These are phyloP conservation scores for Cystoderma amianthinum DNA, from an alignment of 768 basidiomycete species.

Conservation along the genomic window DNA sequence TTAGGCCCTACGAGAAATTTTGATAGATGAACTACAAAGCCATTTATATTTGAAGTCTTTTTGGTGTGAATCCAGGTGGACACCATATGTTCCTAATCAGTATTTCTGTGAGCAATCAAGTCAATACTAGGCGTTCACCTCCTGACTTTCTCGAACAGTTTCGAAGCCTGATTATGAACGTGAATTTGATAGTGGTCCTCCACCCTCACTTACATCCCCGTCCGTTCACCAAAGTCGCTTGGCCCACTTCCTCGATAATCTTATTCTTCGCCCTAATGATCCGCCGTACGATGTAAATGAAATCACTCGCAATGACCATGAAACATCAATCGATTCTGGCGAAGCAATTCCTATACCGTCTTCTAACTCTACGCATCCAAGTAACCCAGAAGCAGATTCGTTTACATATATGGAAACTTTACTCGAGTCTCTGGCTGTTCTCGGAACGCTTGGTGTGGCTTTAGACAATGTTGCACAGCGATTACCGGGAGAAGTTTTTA, in stretches of 20 bases:
- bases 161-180: conserved; percentile 60
- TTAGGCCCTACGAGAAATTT: conserved; percentile 85
- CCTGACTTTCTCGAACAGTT: conserved; percentile 40
- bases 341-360: conserved; percentile 8
- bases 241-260: conserved; percentile 53
- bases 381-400: conserved; percentile 87
- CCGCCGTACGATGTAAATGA: conserved; percentile 62
- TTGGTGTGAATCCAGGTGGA: conserved; percentile 94
- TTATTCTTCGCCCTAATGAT: conserved; percentile 72
- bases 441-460: conserved; percentile 81
- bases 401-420: conserved; percentile 91
- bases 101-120: conserved; percentile 54
- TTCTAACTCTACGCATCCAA: conserved; percentile 9
- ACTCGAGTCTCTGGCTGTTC: conserved; percentile 85
- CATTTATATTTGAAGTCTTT: conserved; percentile 97
- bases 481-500: conserved; percentile 75
- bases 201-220: conserved; percentile 31
- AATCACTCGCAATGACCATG: conserved; percentile 19
- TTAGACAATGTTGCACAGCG: conserved; percentile 83
- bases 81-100: conserved; percentile 76
- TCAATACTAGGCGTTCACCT: too few species aligned
- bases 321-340: conserved; percentile 4
- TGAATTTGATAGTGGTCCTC: conserved; percentile 27
- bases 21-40: conserved; percentile 92
- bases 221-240: conserved; percentile 41